Base-by-base conservation (phyloP, 257 asterid species). In the Plantago elongata region DNA sequence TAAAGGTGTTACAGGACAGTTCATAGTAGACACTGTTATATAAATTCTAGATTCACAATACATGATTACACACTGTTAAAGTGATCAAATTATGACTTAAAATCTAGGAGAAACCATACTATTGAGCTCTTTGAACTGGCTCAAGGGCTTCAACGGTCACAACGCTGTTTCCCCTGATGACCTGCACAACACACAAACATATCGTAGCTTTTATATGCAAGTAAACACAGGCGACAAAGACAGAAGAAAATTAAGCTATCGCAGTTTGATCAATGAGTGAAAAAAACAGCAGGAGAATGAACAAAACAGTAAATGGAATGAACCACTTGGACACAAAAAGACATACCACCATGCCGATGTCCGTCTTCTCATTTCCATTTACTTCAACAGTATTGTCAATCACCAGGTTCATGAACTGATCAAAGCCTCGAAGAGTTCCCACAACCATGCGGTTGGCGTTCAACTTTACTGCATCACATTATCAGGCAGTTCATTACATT, bases 311-410 rank as follows among this genome's bases (percentile, higher is more conserved):
- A 42, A 57, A 3, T 11, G 15, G 3, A 30, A 18, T 18, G 61
- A 45, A 30, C 63, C 16, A 57, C 64, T 13, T 17, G 5, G 5
- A 30, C 16, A 7, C 13, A 18, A 11, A 59, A 16, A 34, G 58
- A 84, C 96, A 77, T 56, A 88, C 98, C 91, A 90, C 96, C 95
- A 85, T 90, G 75, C 99, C 99, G 29, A 92, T 92, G 16, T 92
- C 96, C 11, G 70, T 89, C 72, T 83, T 89, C 69, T 89, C 99
- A 12, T 81, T 76, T 69, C 99, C 99, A 75, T 83, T 89, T 54
- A 89, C 94, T 78, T 84, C 95, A n/a, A 88, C 84, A 0, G 97
- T 88, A 69, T 88, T 84, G 78, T 88, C 96, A 46, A 82, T 73
- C 70, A 88, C 89, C 65, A 82, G 50, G 74, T 83, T 83, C 89